These are phyloP conservation scores for Cercospora sp. DNA, from an alignment of 2,329 filamentous ascomycete species.

Conservation along the genomic window DNA sequence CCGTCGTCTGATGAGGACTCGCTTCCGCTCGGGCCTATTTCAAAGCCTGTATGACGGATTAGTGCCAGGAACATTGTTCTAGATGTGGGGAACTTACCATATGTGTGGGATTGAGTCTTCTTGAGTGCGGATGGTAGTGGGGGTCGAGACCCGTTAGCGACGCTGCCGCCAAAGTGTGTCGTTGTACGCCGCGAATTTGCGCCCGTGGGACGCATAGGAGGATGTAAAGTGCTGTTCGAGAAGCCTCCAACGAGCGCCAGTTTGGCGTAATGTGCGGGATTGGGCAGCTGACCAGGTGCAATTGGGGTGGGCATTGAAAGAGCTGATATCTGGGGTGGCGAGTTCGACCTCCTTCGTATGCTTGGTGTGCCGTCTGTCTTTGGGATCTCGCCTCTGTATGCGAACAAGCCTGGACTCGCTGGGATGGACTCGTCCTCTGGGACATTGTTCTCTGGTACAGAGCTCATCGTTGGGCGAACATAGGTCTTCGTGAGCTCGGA, in stretches of 20 bases:
- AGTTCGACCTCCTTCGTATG: conserved; percentile 15
- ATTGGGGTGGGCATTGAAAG: background rate
- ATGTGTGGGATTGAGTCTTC: conserved; percentile 31
- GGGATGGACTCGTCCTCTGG: conserved; percentile 21
- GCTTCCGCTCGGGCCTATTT: conserved; percentile 31
- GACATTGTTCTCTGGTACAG: conserved; percentile 32
- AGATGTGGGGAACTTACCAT: conserved; percentile 27
- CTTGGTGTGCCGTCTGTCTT: conserved; percentile 19
- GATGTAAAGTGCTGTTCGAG: conserved; percentile 10
- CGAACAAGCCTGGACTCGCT: conserved; percentile 24
- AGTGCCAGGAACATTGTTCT: background rate
- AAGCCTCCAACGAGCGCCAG: conserved; percentile 18
- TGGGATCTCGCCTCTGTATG: conserved; percentile 35
- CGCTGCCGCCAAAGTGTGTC: conserved; percentile 17
- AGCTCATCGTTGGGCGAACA: conserved; percentile 28
- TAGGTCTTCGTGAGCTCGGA: conserved; percentile 29
- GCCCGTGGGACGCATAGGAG: conserved; percentile 11
- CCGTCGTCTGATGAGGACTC: conserved; percentile 29
- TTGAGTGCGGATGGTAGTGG: conserved; percentile 21
- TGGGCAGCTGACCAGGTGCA: conserved; percentile 1
- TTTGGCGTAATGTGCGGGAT: conserved; percentile 10
- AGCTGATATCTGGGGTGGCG: conserved; percentile 1
- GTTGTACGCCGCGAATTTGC: conserved; percentile 17
- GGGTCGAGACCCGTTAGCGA: conserved; percentile 8
- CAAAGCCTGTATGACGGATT: conserved; percentile 9